Evolutionary conservation across 2,329 filamentous ascomycete genomes (phyloP), one percentile per base, ranked within the genome.

Genomic region (Diplocarpon mali): DNA sequence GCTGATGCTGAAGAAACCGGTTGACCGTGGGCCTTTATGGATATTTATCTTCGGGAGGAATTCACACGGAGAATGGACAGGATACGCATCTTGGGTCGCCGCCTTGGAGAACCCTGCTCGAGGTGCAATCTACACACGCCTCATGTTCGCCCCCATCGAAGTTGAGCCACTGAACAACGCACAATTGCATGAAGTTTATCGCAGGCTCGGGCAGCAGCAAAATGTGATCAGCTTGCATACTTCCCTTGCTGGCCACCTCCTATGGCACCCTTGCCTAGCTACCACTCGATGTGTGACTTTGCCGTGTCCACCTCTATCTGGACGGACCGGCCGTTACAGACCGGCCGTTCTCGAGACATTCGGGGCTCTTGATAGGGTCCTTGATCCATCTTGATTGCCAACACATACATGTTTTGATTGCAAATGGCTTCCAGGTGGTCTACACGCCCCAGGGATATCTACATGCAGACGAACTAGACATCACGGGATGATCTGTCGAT

Each of bases 401-500:
- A 44, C 51, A 48, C 52, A 50, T 45, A 24, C 16, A 30, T 42
- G 12, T 35, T 31, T 38, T 42, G 30, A 40, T 47, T 49, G 44
- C 44, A 46, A 44, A 30, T 44, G 44, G 42, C 47, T 32, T 51
- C 31, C 38, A 47, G 48, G 43, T 31, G 34, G 31, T 13, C 41
- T 41, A 42, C 53, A 53, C 52, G 46, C 34, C 36, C 38, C 44
- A 52, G 47, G 45, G 50, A 24, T 24, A 24, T 24, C 7, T 46
- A 49, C 45, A 52, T 58, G 51, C 51, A 50, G 40, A 40, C 44
- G 17, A 36, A 43, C 34, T 38, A 37, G 42, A 46, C 48, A 58
- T 60, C 59, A 61, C 58, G 54, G 59, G 60, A 60, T 51, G 48
- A 46, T 40, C 36, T 46, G 39, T 46, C 39, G 34, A 56, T 55